phyloP scores from a whole-genome alignment of 1,139 yeast genomes.

The Kazachstania sp. region DNA sequence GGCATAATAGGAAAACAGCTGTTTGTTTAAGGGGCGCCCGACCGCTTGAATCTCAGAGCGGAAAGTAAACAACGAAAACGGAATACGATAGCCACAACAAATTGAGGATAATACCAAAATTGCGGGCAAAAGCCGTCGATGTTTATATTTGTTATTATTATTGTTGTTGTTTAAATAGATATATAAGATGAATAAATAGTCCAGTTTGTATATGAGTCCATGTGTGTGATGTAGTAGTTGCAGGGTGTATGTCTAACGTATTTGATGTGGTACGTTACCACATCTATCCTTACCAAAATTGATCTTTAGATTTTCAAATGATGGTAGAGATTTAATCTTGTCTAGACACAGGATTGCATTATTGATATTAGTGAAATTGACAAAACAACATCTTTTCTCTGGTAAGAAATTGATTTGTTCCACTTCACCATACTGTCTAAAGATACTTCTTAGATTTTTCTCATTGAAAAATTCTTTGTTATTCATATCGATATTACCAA shows the following conservation, averaged over 20 bases:
- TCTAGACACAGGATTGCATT: slow-evolving; percentile 82
- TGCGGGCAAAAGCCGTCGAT: no score
- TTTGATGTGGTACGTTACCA: slow-evolving; percentile 51
- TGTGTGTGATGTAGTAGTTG: background rate
- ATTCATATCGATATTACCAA: slow-evolving; percentile 55
- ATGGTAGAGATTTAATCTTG: slow-evolving; percentile 45
- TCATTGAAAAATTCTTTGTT: slow-evolving; percentile 33
- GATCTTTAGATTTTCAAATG: slow-evolving; percentile 50
- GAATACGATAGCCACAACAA: no score
- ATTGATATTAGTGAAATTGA: slow-evolving; percentile 80
- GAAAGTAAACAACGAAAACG: no score
- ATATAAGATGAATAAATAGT: background rate
- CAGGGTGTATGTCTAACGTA: no score
- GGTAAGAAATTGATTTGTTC: slow-evolving; percentile 84
- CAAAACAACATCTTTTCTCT: slow-evolving; percentile 85
- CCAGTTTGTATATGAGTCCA: background rate
- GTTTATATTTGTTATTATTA: background rate
- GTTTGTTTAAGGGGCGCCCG: no score
- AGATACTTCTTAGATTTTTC: slow-evolving; percentile 59
- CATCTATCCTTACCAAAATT: slow-evolving; percentile 93
- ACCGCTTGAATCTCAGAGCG: no score
- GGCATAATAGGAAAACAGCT: background rate
- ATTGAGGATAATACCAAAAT: no score
- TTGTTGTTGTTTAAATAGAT: background rate
- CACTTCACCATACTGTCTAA: slow-evolving; percentile 78